Conservation (phyloP, 2,329 filamentous ascomycete genomes). For the Colletotrichum sp. region DNA sequence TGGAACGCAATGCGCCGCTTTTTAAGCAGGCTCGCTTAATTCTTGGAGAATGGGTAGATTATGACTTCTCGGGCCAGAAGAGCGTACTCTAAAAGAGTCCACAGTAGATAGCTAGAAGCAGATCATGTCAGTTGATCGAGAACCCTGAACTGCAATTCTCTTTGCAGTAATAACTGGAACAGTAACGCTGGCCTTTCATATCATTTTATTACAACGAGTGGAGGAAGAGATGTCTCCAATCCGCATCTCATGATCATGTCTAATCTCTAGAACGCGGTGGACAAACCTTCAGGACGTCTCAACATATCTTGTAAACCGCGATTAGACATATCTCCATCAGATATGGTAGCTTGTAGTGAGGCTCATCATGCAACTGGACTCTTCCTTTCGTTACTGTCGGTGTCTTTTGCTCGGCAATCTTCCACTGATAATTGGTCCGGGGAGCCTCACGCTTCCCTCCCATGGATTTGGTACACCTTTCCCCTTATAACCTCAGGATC, state of each 20-base stretch:
- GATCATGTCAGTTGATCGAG: neutral
- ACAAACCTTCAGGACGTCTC: neutral
- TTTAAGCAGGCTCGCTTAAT: neutral
- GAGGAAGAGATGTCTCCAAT: neutral
- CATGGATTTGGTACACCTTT: neutral
- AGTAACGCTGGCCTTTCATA: neutral
- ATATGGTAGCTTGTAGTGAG: neutral
- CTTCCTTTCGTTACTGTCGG: neutral
- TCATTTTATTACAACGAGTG: neutral
- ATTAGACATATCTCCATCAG: neutral
- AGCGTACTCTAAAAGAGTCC: fast-evolving
- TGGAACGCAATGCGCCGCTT: neutral
- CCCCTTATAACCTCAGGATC: neutral
- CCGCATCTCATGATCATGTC: neutral
- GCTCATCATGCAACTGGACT: neutral
- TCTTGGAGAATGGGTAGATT: neutral
- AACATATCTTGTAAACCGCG: neutral
- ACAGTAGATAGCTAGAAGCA: neutral
- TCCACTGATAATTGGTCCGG: neutral
- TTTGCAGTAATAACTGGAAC: neutral
- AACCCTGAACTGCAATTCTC: neutral
- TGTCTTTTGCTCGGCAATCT: neutral
- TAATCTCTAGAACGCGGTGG: neutral
- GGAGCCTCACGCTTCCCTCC: neutral
- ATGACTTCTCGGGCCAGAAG: neutral